A percentile compares a stretch with the other conserved stretches of the same genome.
phyloP scores from a whole-genome alignment of 768 basidiomycete species.

The Suillus bovinus region DNA sequence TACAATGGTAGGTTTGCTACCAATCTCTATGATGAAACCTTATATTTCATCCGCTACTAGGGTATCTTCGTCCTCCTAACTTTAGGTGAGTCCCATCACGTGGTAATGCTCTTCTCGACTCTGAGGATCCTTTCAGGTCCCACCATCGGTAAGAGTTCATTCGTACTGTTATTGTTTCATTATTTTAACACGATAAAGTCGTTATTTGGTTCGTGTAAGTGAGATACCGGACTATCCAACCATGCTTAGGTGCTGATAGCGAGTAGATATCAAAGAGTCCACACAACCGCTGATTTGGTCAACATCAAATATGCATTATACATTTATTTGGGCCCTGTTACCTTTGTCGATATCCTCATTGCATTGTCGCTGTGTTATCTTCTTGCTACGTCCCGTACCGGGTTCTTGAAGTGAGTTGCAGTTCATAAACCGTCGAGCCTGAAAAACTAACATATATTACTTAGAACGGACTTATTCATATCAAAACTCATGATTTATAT shows the following conservation, averaged over 20 bases:
- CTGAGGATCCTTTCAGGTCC: neutral
- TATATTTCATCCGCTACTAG: neutral
- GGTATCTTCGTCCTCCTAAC: neutral
- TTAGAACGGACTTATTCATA: neutral
- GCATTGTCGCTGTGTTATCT: constrained; percentile 2
- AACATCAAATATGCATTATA: neutral
- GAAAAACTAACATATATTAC: neutral
- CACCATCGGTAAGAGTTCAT: neutral
- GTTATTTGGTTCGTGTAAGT: constrained; percentile 2
- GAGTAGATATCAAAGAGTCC: neutral
- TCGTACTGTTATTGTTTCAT: neutral
- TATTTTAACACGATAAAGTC: neutral
- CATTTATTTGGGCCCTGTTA: neutral
- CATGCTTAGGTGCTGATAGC: neutral
- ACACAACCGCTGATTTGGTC: neutral
- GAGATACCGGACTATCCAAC: neutral
- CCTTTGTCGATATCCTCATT: neutral
- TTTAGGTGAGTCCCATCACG: neutral
- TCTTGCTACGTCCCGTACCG: constrained; percentile 1
- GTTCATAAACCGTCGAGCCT: neutral
- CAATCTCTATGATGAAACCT: neutral
- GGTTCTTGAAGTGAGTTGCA: neutral
- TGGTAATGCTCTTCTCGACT: neutral
- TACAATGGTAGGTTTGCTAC: neutral
- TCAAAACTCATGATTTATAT: neutral